Percentiles rank a stretch among this genome's conserved stretches.
These are phyloP conservation scores for Pseudevernia furfuracea DNA, from an alignment of 495 filamentous ascomycete species.

Conservation along the genomic window DNA sequence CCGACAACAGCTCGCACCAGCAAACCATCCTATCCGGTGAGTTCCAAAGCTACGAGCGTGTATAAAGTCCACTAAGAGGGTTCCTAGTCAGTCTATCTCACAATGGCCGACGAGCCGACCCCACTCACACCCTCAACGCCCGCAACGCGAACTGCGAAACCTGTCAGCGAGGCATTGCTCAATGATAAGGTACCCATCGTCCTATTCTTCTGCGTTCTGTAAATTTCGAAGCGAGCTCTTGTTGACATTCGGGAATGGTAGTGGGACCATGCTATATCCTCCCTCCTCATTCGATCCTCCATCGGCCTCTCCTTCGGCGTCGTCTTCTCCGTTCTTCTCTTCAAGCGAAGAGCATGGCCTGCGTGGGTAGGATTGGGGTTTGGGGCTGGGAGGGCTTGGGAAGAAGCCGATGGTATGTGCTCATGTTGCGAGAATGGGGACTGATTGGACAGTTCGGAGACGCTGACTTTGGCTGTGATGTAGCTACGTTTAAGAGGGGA, in stretches of 20 bases:
- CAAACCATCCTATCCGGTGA: not conserved
- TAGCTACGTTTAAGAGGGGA: slow-evolving; percentile 25
- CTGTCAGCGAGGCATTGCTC: slow-evolving; percentile 85
- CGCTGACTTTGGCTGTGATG: slow-evolving; percentile 2
- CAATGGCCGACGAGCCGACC: slow-evolving; percentile 52
- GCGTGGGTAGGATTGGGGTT: slow-evolving; percentile 88
- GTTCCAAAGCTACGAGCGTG: not conserved
- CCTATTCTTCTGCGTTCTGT: not conserved
- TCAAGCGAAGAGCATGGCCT: slow-evolving; percentile 95
- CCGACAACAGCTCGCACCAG: not conserved
- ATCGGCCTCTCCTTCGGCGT: slow-evolving; percentile 93
- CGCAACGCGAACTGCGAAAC: slow-evolving; percentile 50
- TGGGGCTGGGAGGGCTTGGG: slow-evolving; percentile 90
- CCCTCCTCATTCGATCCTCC: slow-evolving; percentile 87
- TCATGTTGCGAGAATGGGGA: not conserved
- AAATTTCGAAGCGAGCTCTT: not conserved
- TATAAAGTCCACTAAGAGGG: not conserved
- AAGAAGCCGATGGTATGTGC: slow-evolving; percentile 58
- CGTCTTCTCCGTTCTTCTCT: slow-evolving; percentile 94
- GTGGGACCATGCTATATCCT: slow-evolving; percentile 98
- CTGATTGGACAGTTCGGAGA: not conserved
- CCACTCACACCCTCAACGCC: slow-evolving; percentile 41
- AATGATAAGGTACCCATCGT: slow-evolving; percentile 76
- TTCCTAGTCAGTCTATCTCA: slow-evolving; percentile 13
- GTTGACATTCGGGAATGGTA: slow-evolving; percentile 31